Evolutionary conservation across 2,329 filamentous ascomycete species (phyloP).

Genomic region (Byssoonygena ceratinophila): DNA sequence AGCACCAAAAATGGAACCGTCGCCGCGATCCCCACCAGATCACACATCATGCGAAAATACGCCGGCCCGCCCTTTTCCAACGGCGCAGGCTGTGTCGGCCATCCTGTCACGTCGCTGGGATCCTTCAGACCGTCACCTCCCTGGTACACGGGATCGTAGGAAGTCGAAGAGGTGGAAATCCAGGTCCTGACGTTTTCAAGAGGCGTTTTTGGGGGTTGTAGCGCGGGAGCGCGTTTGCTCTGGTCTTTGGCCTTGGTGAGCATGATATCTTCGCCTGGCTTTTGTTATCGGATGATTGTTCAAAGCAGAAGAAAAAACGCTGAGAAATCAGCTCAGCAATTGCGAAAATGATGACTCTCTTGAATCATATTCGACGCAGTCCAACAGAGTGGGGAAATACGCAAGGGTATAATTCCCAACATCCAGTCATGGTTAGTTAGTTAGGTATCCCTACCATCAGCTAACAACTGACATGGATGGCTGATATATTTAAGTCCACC

Average conservation of each 20-base stretch:
- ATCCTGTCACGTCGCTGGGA: background rate
- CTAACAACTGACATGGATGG: no score
- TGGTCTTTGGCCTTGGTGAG: background rate
- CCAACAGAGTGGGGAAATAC: no score
- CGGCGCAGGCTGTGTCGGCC: conserved; percentile 2
- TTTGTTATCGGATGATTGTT: no score
- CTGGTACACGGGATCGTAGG: conserved; percentile 2
- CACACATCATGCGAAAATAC: background rate
- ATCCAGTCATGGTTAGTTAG: no score
- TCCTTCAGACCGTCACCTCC: background rate
- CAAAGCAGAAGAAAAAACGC: no score
- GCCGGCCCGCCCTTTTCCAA: background rate
- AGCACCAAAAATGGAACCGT: conserved; percentile 10
- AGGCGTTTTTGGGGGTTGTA: background rate
- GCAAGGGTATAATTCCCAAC: no score
- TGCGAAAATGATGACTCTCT: no score
- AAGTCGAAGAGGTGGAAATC: background rate
- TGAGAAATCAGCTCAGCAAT: no score
- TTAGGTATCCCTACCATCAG: no score
- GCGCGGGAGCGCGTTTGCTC: background rate
- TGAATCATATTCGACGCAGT: no score
- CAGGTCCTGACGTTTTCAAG: background rate
- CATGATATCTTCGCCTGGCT: background rate
- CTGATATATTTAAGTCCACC: no score
- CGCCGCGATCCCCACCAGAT: background rate